Evolutionary conservation across 495 filamentous ascomycete genomes (phyloP).

Genomic region (Penicillium crystallinum): DNA sequence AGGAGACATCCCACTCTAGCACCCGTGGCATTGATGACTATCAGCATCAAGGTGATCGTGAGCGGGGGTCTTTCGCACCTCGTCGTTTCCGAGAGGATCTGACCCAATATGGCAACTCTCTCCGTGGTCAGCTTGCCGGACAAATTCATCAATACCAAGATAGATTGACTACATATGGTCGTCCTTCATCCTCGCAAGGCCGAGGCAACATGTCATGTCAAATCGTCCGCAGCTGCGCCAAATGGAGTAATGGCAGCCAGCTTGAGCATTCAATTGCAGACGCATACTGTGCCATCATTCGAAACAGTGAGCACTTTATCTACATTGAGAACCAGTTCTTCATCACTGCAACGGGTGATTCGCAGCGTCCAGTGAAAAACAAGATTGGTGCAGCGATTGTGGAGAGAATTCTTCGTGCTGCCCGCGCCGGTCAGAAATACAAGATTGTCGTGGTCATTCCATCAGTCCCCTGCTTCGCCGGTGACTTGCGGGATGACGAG

Average conservation of each 20-base stretch:
- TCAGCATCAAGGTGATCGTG: slow-evolving; percentile 28
- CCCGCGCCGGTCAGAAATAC: slow-evolving; percentile 65
- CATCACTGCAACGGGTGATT: slow-evolving; percentile 78
- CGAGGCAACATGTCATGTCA: slow-evolving; percentile 57
- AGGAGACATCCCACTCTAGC: slow-evolving; percentile 27
- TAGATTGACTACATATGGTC: slow-evolving; percentile 25
- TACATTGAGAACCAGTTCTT: slow-evolving; percentile 99
- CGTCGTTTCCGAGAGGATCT: slow-evolving; percentile 35
- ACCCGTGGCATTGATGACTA: slow-evolving; percentile 39
- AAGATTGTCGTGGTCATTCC: slow-evolving; percentile 85
- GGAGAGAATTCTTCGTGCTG: slow-evolving; percentile 77
- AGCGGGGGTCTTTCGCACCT: slow-evolving; percentile 27
- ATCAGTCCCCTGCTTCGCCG: slow-evolving; percentile 84
- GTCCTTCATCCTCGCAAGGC: slow-evolving; percentile 19
- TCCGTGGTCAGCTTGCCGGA: slow-evolving; percentile 43
- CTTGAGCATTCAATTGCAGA: slow-evolving; percentile 84
- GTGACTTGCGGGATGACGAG: slow-evolving; percentile 74
- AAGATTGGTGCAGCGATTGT: slow-evolving; percentile 85
- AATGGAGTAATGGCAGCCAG: slow-evolving; percentile 66
- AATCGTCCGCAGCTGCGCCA: slow-evolving; percentile 61
- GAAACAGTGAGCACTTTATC: slow-evolving; percentile 73
- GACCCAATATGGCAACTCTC: slow-evolving; percentile 28
- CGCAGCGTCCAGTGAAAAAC: slow-evolving; percentile 78
- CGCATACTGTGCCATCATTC: slow-evolving; percentile 80
- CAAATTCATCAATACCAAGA: slow-evolving; percentile 48